These are phyloP conservation scores for Aspergillus sparsus DNA, from an alignment of 495 filamentous ascomycete species.

Conservation along the genomic window DNA sequence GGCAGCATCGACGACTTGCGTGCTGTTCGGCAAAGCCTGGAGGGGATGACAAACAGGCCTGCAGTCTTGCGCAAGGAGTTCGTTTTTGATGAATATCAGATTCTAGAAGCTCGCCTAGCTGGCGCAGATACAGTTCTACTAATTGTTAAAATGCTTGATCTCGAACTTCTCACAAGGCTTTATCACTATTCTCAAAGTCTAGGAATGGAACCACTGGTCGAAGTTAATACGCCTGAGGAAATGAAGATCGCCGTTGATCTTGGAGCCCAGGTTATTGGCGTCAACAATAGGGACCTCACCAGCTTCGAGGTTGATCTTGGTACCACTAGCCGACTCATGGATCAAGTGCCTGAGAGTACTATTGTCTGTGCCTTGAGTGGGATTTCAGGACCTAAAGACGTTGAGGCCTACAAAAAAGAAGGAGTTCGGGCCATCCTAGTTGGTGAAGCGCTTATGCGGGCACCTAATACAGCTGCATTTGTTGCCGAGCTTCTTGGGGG, in stretches of 20 bases:
- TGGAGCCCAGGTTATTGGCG: slow-evolving; percentile 92
- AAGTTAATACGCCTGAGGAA: slow-evolving; percentile 92
- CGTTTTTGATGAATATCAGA: slow-evolving; percentile 97
- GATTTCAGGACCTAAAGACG: slow-evolving; percentile 88
- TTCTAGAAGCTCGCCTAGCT: slow-evolving; percentile 88
- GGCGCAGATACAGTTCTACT: slow-evolving; percentile 94
- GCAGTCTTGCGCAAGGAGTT: slow-evolving; percentile 96
- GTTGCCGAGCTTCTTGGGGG: slow-evolving; percentile 77
- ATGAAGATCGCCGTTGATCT: slow-evolving; percentile 85
- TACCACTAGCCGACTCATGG: slow-evolving; percentile 88
- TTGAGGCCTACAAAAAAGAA: slow-evolving; percentile 81
- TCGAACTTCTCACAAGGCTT: slow-evolving; percentile 69
- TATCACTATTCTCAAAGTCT: slow-evolving; percentile 87
- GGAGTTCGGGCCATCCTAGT: slow-evolving; percentile 92
- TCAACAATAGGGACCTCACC: slow-evolving; percentile 95
- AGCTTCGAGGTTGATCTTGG: slow-evolving; percentile 96
- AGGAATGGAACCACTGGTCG: slow-evolving; percentile 97
- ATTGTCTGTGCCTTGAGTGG: slow-evolving; percentile 94
- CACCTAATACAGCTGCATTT: slow-evolving; percentile 74
- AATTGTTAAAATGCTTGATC: slow-evolving; percentile 96
- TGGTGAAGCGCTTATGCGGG: slow-evolving; percentile 94
- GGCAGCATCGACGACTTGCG: slow-evolving; percentile 93
- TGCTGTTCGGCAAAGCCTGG: slow-evolving; percentile 80
- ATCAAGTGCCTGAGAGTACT: slow-evolving; percentile 79
- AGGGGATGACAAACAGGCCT: slow-evolving; percentile 87